Conservation (phyloP, 1,284 basidiomycete species). For the Bondarzewia mesenterica region DNA sequence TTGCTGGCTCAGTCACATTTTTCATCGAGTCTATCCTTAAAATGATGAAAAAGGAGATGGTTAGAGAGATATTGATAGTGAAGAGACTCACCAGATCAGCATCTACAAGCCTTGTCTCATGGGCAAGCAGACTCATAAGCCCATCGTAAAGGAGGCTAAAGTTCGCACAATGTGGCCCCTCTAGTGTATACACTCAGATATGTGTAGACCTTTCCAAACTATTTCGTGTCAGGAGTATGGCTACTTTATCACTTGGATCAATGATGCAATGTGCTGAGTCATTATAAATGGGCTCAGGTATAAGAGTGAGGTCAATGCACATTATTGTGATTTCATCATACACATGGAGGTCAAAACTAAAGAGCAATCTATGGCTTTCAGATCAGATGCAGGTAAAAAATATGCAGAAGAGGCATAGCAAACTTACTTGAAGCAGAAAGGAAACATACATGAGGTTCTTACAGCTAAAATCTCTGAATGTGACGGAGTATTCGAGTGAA, state of each 20-base stretch:
- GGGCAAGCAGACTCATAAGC: neutral
- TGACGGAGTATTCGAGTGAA: neutral
- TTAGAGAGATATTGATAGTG: slow-evolving; percentile 3
- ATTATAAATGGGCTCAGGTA: neutral
- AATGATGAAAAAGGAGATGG: slow-evolving; percentile 7
- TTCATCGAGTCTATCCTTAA: slow-evolving; percentile 9
- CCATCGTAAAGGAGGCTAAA: neutral
- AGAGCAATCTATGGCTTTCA: neutral
- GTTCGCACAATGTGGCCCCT: neutral
- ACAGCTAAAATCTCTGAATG: neutral
- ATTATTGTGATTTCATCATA: neutral
- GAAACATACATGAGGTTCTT: neutral
- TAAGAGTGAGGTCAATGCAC: neutral
- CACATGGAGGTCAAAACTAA: neutral
- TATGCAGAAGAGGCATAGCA: neutral
- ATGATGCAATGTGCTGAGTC: neutral
- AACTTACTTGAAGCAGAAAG: neutral
- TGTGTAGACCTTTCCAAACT: neutral
- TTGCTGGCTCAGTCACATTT: slow-evolving; percentile 18
- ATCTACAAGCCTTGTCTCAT: neutral
- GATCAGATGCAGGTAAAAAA: neutral
- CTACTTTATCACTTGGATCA: neutral
- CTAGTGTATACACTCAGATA: neutral
- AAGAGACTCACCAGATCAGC: neutral
- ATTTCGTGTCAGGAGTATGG: neutral